Evolutionary conservation across 2,329 filamentous ascomycete species (phyloP).

Genomic region (Colletotrichum filicis): DNA sequence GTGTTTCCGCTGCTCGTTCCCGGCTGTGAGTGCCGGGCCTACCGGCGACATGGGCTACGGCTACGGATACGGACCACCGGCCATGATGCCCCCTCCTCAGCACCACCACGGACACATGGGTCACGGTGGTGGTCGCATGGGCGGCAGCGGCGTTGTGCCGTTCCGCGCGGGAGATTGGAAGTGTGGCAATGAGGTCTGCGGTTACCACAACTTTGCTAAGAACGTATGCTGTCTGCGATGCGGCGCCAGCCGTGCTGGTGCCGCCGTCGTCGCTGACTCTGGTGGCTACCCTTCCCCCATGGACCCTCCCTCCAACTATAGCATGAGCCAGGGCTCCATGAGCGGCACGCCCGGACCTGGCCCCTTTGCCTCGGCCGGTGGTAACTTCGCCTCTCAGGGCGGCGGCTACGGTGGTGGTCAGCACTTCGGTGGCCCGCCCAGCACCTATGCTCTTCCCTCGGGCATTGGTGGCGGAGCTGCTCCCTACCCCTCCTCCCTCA

Average conservation of each 20-base stretch:
- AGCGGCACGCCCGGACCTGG: conserved; percentile 82
- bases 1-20: conserved; percentile 99
- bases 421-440: conserved; percentile 88
- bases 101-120: conserved; percentile 69
- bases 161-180: conserved; percentile 99
- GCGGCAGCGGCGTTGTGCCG: conserved; percentile 87
- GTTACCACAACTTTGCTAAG: conserved; percentile 99
- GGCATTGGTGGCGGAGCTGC: conserved; percentile 83
- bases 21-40: conserved; percentile 85
- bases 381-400: conserved; percentile 66
- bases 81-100: conserved; percentile 82
- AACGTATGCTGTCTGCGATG: conserved; percentile 98
- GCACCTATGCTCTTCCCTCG: conserved; percentile 89
- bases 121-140: conserved; percentile 76
- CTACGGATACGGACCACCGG: conserved; percentile 78
- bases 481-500: conserved; percentile 83
- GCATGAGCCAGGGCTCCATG: conserved; percentile 91
- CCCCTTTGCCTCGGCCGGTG: conserved; percentile 75
- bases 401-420: conserved; percentile 74
- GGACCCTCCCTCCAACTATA: conserved; percentile 85
- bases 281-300: conserved; percentile 91
- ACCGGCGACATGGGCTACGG: conserved; percentile 69
- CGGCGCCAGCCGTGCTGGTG: conserved; percentile 92
- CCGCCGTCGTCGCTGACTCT: conserved; percentile 93
- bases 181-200: conserved; percentile 95